Base-by-base conservation (phyloP, 2,329 filamentous ascomycete genomes). In the Metarhizium humberi region DNA sequence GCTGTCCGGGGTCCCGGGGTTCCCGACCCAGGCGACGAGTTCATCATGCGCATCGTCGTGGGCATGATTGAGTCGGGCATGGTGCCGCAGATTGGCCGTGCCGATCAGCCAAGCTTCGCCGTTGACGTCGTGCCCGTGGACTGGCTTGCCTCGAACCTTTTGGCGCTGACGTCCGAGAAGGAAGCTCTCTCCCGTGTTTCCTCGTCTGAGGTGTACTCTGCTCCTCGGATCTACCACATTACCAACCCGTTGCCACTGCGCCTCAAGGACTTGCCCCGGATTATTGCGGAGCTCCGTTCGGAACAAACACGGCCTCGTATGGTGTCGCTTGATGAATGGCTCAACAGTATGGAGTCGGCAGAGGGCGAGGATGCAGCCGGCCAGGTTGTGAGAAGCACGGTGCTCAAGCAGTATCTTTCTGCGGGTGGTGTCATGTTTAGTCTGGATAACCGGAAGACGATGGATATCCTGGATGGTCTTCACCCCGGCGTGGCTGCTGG, bases 381-480 rank as follows among this genome's bases (percentile, higher is more conserved):
- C 4, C 55, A 58, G 30, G 56, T 58, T n/a, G 58, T 62, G 4
- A 53, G 58, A 14, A 57, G 56, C 53, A 58, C 58, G n/a, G 61
- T 62, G 36, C 57, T 63, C 29, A 58, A 54, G 52, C 58, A 63
- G 52, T 61, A 60, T 47, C 60, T 62, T 11, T 55, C 56, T 18
- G 62, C 60, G 11, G 62, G 62, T 4, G 57, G 58, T 49, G 62
- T 62, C 57, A 63, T 63, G 62, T 63, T 63, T 45, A 58, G 61
- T 48, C 56, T 63, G 42, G 58, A 63, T 32, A 62, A 58, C 54
- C 50, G 25, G 47, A 48, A 51, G 43, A 63, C 62, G 10, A 54
- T 57, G 55, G 54, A 45, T 13, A 43, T 59, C 38, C 50, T 63
- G 55, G 60, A 62, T 36, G 52, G 51, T 16, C 43, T 63, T 49